These are phyloP conservation scores for Mucor plumbeus DNA, from an alignment of 371 early-diverging fungal species.

Conservation along the genomic window DNA sequence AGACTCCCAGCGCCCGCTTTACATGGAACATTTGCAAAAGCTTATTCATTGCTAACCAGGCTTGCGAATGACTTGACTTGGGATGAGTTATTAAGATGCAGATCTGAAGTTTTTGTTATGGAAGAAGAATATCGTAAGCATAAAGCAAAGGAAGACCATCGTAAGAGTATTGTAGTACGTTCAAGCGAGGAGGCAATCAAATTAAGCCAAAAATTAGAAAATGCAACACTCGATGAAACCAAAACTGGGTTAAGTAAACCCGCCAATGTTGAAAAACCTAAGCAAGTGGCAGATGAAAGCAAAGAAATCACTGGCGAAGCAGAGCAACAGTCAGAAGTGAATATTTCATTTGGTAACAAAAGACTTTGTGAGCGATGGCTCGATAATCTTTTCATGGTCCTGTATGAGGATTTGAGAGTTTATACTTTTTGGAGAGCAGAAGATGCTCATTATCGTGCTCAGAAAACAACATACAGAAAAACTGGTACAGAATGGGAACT, in stretches of 20 bases:
- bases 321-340: constrained; percentile 3
- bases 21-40: constrained; percentile 89
- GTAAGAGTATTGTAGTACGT: neutral
- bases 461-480: constrained; percentile 81
- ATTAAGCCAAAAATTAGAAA: constrained; percentile 1
- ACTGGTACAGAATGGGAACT: constrained; percentile 96
- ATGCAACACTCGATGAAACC: neutral
- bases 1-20: constrained; percentile 88
- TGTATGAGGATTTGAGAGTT: constrained; percentile 93
- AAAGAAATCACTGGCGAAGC: neutral
- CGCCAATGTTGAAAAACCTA: neutral
- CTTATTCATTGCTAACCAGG: constrained; percentile 81
- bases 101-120: constrained; percentile 95
- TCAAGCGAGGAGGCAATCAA: neutral
- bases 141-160: constrained; percentile 64
- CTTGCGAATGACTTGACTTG: constrained; percentile 88
- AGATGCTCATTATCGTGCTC: constrained; percentile 65
- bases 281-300: neutral
- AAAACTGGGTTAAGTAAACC: neutral
- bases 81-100: constrained; percentile 89
- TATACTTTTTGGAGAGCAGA: constrained; percentile 88
- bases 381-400: constrained; percentile 95
- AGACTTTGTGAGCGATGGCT: constrained; percentile 98
- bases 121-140: constrained; percentile 94
- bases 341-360: constrained; percentile 74